These are phyloP conservation scores for Cucumis melo DNA, from an alignment of 306 rosid species.

Conservation along the genomic window DNA sequence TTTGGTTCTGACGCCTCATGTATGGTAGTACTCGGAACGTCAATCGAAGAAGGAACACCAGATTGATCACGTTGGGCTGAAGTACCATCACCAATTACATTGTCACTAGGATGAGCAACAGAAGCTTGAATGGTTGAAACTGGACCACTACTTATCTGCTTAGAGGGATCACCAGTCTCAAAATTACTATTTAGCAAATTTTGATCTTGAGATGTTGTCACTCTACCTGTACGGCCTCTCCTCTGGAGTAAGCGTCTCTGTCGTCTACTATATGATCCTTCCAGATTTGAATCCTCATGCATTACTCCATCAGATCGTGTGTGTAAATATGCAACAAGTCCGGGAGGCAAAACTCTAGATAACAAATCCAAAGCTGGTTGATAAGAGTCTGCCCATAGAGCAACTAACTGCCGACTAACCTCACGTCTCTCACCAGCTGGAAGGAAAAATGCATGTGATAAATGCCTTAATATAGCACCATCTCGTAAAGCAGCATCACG, in stretches of 20 bases:
- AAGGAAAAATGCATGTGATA: slow-evolving; percentile 79
- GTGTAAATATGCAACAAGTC: slow-evolving; percentile 96
- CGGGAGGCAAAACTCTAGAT: slow-evolving; percentile 95
- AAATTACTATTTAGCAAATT: slow-evolving; percentile 45
- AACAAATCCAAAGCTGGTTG: slow-evolving; percentile 83
- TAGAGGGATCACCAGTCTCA: slow-evolving; percentile 51
- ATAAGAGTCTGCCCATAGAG: slow-evolving; percentile 99
- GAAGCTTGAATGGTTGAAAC: slow-evolving; percentile 43
- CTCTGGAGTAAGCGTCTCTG: slow-evolving; percentile 78
- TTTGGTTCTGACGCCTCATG: slow-evolving; percentile 36
- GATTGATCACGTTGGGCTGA: slow-evolving; percentile 40
- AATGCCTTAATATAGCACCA: slow-evolving; percentile 94
- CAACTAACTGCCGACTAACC: slow-evolving; percentile 94
- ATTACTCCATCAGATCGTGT: slow-evolving; percentile 69
- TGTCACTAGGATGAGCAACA: slow-evolving; percentile 39
- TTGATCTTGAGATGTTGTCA: slow-evolving; percentile 58
- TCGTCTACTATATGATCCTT: slow-evolving; percentile 66
- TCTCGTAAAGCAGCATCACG: slow-evolving; percentile 97
- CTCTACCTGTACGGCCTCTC: slow-evolving; percentile 76
- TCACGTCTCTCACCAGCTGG: slow-evolving; percentile 87
- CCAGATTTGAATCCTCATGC: slow-evolving; percentile 50
- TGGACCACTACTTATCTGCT: slow-evolving; percentile 46
- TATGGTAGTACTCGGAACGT: slow-evolving; percentile 24
- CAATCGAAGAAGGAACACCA: slow-evolving; percentile 25
- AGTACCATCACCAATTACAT: slow-evolving; percentile 25